These are phyloP conservation scores for Xylaria sp. DNA, from an alignment of 495 filamentous ascomycete genomes.

Conservation along the genomic window DNA sequence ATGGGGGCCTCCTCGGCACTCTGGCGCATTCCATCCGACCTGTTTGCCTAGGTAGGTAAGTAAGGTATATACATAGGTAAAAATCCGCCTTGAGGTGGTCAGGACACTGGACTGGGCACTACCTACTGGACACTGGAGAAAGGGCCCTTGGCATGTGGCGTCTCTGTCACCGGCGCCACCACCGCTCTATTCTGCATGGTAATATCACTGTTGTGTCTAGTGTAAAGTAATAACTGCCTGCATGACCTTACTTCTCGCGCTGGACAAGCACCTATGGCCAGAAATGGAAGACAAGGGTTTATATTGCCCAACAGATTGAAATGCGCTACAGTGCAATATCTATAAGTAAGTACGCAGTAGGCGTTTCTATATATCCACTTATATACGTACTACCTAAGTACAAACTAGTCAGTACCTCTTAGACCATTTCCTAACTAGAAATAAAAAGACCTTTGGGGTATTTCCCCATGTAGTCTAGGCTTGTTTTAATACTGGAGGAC, in stretches of 20 bases:
- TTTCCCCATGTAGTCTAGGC: neutral
- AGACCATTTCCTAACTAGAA: no score
- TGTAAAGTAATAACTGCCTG: no score
- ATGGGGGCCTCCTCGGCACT: constrained; percentile 3
- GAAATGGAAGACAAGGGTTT: no score
- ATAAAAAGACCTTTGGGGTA: neutral
- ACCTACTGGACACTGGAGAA: no score
- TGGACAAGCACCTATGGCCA: neutral
- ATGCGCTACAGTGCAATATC: neutral
- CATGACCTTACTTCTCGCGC: no score
- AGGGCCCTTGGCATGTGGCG: neutral
- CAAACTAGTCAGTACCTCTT: neutral
- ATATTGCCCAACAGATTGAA: neutral
- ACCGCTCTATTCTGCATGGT: neutral
- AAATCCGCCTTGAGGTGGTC: no score
- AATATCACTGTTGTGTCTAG: no score
- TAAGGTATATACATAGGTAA: no score
- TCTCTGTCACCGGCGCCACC: neutral
- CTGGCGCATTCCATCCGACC: neutral
- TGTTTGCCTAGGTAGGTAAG: neutral
- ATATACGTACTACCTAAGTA: neutral
- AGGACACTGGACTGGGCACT: no score
- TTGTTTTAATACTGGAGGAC: neutral
- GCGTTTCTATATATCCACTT: neutral
- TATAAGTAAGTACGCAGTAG: no score